Evolutionary conservation across 2,329 filamentous ascomycete species (phyloP), one percentile per base, ranked within the genome.

Genomic region (Phyllachora maydis): DNA sequence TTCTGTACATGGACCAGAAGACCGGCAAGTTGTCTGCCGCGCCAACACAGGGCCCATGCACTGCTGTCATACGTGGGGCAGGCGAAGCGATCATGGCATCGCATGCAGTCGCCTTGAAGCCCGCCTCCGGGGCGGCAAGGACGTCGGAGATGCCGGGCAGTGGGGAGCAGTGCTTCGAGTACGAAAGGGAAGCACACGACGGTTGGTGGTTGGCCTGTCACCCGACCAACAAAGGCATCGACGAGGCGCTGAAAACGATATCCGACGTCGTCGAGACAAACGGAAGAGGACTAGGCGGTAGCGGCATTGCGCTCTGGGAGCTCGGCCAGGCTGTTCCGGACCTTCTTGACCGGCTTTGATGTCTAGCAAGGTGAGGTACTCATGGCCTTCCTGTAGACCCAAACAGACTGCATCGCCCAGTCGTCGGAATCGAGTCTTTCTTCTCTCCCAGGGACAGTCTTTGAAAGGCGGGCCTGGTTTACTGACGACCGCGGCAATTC

Each of bases 231-330:
- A 14, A 22, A n/a, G n/a, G 20, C 12, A 14, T 22, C 5, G 8
- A 11, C n/a, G 6, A 14, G 9, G 6, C 20, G 15, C 14, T 22
- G 8, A 5, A 5, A 14, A 14, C 20, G 5, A n/a, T 6, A 6
- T 7, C 15, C 15, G 20, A 6, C 20, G 6, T 22, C 4, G 6
- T 6, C 12, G 4, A 14, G 6, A 6, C 8, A 17, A 25, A 29
- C 11, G 26, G 24, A 4, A 18, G 23, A n/a, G 21, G 16, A 11
- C 25, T 28, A n/a, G 26, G 30, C 1, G 26, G 28, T 7, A 26
- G 25, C 3, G 30, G 30, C 3, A 21, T 32, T 12, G 30, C 30
- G 5, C 26, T 32, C 12, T 32, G 30, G 30, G 30, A 32, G 16
- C 26, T 32, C 11, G 30, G 30, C 6, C 30, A 32, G 26, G n/a